Conservation (phyloP, 768 basidiomycete species). For the Rhodotorula graminis region DNA sequence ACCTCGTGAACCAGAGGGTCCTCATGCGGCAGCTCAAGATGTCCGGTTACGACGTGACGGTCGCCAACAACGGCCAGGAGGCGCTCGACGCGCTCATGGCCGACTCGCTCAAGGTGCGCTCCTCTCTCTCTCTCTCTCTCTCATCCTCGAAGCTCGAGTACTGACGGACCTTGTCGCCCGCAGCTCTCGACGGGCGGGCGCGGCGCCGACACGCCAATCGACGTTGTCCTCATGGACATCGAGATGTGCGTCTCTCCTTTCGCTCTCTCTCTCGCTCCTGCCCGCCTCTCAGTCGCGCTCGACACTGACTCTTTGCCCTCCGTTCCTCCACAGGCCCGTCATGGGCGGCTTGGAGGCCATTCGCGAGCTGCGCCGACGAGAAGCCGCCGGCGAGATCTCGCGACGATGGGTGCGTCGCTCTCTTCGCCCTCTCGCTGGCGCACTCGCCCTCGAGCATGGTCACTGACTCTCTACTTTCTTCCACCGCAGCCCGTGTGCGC, state of each 20-base stretch:
- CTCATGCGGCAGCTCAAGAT: constrained; percentile 35
- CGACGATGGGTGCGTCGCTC: not conserved
- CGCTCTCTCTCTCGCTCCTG: too few species aligned
- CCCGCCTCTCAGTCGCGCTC: not conserved
- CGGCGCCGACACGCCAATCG: constrained; percentile 1
- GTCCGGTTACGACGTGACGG: constrained; percentile 21
- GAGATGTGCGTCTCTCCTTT: not conserved
- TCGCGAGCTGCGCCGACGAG: not conserved
- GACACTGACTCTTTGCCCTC: too few species aligned
- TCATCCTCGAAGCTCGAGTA: too few species aligned
- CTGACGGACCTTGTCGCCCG: too few species aligned
- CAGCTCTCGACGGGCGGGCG: not conserved
- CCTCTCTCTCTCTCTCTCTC: not conserved
- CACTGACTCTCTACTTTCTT: not conserved
- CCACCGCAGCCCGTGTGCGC: constrained; percentile 21
- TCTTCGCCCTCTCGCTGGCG: too few species aligned
- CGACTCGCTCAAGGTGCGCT: not conserved
- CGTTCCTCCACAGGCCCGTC: constrained; percentile 18
- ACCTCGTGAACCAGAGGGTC: constrained; percentile 37
- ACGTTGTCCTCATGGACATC: constrained; percentile 19
- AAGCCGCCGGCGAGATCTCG: not conserved
- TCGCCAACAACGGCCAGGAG: constrained; percentile 30
- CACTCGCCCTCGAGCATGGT: too few species aligned
- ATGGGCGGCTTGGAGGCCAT: constrained; percentile 8
- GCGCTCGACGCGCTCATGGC: constrained; percentile 26